A percentile compares a stretch with the other conserved stretches of the same genome.
Evolutionary conservation across 2,329 filamentous ascomycete species (phyloP).

Genomic region (Calonectria pseudoreteaudii): DNA sequence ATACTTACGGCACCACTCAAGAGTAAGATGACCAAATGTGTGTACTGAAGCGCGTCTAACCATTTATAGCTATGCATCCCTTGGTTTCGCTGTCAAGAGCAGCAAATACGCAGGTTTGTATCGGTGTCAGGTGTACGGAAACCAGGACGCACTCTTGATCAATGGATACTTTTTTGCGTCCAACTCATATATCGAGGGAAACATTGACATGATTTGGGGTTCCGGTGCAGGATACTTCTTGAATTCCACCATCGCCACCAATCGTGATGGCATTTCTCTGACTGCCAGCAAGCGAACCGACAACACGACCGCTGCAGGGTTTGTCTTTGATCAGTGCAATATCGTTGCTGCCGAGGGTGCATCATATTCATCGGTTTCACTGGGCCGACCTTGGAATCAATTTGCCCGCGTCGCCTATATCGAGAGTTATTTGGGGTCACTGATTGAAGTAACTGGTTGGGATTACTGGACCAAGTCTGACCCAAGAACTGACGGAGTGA

Average conservation of each 20-base stretch:
- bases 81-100: constrained; percentile 57
- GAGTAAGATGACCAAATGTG: constrained; percentile 22
- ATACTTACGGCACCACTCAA: constrained; percentile 34
- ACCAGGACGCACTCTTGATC: constrained; percentile 63
- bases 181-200: constrained; percentile 57
- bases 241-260: constrained; percentile 47
- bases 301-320: constrained; percentile 50
- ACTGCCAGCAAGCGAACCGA: constrained; percentile 53
- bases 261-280: constrained; percentile 44
- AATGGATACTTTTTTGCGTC: constrained; percentile 60
- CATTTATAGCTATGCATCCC: constrained; percentile 52
- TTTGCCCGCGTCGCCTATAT: constrained; percentile 38
- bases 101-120: constrained; percentile 52
- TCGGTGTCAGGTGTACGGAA: constrained; percentile 58
- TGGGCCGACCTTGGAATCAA: constrained; percentile 39
- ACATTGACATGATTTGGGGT: constrained; percentile 60
- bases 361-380: constrained; percentile 35
- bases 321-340: constrained; percentile 50
- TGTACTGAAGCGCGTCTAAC: neutral
- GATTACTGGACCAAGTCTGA: constrained; percentile 36
- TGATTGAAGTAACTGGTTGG: constrained; percentile 32
- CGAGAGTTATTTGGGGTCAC: constrained; percentile 29
- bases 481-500: constrained; percentile 34
- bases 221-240: constrained; percentile 57
- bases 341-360: constrained; percentile 42